Evolutionary conservation across 2,329 filamentous ascomycete species (phyloP).

Genomic region (Fusarium musae): DNA sequence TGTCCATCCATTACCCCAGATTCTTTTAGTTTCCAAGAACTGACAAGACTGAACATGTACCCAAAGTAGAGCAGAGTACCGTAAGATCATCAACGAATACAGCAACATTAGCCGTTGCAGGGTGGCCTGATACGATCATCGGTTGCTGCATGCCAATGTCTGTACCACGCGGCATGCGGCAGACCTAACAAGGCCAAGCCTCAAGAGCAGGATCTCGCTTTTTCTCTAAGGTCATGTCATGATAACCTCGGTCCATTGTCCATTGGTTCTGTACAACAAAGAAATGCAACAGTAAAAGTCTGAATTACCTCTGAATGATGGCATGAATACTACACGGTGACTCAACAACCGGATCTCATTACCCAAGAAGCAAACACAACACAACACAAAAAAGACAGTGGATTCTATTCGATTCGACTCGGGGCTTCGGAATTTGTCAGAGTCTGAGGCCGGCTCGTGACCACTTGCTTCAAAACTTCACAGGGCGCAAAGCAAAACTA

Average conservation of each 20-base stretch:
- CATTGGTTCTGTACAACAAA: neutral
- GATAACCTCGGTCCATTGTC: neutral
- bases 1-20: slow-evolving; percentile 11
- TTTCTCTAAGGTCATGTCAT: neutral
- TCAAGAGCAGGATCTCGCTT: neutral
- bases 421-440: slow-evolving; percentile 7
- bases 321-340: slow-evolving; percentile 14
- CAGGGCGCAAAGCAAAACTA: slow-evolving; percentile 23
- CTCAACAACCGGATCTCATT: neutral
- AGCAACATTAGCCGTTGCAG: slow-evolving; percentile 13
- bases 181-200: slow-evolving; percentile 7
- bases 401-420: neutral
- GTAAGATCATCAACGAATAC: neutral
- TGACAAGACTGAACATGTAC: neutral
- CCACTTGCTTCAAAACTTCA: slow-evolving; percentile 24
- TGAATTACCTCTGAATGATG: slow-evolving; percentile 1
- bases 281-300: neutral
- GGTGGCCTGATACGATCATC: slow-evolving; percentile 21
- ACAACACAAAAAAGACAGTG: neutral
- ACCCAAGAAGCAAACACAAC: slow-evolving; percentile 11
- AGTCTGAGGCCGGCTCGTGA: slow-evolving; percentile 15
- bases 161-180: slow-evolving; percentile 2
- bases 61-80: neutral
- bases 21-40: slow-evolving; percentile 8
- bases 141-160: slow-evolving; percentile 13